Evolutionary conservation across 2,329 filamentous ascomycete genomes (phyloP).

Genomic region (Aspergillus caelatus): DNA sequence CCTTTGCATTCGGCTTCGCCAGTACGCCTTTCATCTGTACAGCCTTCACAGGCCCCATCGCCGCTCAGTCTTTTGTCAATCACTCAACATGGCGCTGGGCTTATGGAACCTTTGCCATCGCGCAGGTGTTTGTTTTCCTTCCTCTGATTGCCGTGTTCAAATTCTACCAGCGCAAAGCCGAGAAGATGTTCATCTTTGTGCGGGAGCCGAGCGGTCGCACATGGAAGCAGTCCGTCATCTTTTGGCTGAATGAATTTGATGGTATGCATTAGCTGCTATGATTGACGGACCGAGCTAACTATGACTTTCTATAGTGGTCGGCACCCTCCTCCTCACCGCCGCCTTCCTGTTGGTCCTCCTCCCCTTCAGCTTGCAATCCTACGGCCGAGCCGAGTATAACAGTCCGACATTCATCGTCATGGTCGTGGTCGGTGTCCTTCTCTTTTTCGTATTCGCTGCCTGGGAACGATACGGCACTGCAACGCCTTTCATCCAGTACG

Average conservation of each 20-base stretch:
- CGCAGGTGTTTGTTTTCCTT: slow-evolving; percentile 56
- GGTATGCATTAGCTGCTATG: slow-evolving; percentile 27
- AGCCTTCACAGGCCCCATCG: slow-evolving; percentile 57
- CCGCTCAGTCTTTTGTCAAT: slow-evolving; percentile 53
- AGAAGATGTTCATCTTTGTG: slow-evolving; percentile 55
- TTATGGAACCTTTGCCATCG: slow-evolving; percentile 63
- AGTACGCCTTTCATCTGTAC: slow-evolving; percentile 65
- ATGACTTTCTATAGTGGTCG: slow-evolving; percentile 18
- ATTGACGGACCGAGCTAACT: background rate
- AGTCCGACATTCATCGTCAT: slow-evolving; percentile 54
- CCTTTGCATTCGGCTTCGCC: slow-evolving; percentile 62
- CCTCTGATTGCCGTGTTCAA: slow-evolving; percentile 58
- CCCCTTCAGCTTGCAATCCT: slow-evolving; percentile 60
- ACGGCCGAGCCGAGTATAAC: slow-evolving; percentile 44
- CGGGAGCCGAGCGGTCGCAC: slow-evolving; percentile 50
- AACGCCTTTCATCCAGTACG: slow-evolving; percentile 58
- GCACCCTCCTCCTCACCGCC: slow-evolving; percentile 57
- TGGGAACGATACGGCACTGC: slow-evolving; percentile 59
- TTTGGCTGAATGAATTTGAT: slow-evolving; percentile 68
- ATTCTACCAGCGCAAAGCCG: slow-evolving; percentile 61
- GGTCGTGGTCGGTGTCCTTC: slow-evolving; percentile 56
- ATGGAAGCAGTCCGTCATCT: slow-evolving; percentile 48
- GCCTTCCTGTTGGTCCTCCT: slow-evolving; percentile 68
- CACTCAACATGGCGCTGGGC: slow-evolving; percentile 64
- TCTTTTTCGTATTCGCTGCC: slow-evolving; percentile 55